Conservation (phyloP, 1,284 basidiomycete species). For the Cystobasidium pallidum region DNA sequence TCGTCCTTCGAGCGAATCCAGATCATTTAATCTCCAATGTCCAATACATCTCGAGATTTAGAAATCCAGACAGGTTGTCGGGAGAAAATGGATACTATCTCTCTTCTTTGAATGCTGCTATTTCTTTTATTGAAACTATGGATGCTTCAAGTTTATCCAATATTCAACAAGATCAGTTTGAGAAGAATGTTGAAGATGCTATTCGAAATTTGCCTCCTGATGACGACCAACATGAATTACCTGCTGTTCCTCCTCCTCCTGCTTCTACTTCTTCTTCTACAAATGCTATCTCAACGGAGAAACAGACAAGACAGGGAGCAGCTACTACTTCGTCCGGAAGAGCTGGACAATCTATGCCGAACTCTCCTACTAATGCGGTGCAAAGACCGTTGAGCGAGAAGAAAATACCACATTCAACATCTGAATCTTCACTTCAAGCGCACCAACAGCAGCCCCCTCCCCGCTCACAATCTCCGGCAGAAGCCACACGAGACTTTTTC, state of each 20-base stretch:
- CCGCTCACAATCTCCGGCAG: slow-evolving; percentile 65
- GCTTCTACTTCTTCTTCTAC: not conserved
- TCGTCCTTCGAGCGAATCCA: slow-evolving; percentile 91
- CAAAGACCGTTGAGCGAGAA: slow-evolving; percentile 52
- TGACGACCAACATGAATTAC: slow-evolving; percentile 12
- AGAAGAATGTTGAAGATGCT: slow-evolving; percentile 82
- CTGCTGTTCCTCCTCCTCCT: slow-evolving; percentile 1
- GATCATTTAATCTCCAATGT: slow-evolving; percentile 91
- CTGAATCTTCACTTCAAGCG: not conserved
- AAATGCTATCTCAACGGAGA: not conserved
- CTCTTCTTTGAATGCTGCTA: slow-evolving; percentile 89
- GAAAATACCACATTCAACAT: slow-evolving; percentile 69
- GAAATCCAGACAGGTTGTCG: slow-evolving; percentile 83
- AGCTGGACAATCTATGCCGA: slow-evolving; percentile 48
- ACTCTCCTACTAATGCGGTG: slow-evolving; percentile 52
- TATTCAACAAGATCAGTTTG: slow-evolving; percentile 91
- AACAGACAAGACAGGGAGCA: not conserved
- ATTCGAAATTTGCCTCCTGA: slow-evolving; percentile 69
- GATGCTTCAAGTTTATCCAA: slow-evolving; percentile 89
- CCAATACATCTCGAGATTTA: slow-evolving; percentile 95
- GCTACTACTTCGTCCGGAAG: slow-evolving; percentile 45
- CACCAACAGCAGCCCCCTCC: slow-evolving; percentile 58
- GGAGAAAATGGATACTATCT: slow-evolving; percentile 98
- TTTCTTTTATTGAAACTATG: slow-evolving; percentile 95
- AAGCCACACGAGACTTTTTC: slow-evolving; percentile 78